Evolutionary conservation across 306 rosid species (phyloP).

Genomic region (Vigna angularis): DNA sequence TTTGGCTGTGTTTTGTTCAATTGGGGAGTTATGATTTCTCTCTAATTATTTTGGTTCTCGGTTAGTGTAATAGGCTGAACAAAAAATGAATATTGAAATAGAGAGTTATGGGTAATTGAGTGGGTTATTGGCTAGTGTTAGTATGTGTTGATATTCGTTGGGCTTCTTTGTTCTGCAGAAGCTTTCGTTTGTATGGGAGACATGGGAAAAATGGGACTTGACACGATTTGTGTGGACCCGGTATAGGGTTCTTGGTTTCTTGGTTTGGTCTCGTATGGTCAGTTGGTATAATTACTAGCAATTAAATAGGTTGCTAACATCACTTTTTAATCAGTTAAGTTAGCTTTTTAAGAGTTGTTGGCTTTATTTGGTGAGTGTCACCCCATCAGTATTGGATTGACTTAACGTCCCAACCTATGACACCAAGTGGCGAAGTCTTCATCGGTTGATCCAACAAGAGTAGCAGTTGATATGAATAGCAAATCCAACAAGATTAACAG

Average conservation of each 20-base stretch:
- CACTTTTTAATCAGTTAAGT: conserved; percentile 10
- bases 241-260: not conserved
- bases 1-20: not conserved
- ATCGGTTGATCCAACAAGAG: not conserved
- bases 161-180: conserved; percentile 18
- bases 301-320: not conserved
- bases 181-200: conserved; percentile 8
- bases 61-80: conserved; percentile 10
- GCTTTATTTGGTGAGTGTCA: conserved; percentile 8
- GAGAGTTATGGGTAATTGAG: conserved; percentile 1
- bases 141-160: not conserved
- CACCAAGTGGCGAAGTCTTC: not conserved
- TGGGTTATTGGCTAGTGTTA: conserved; percentile 14
- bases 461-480: conserved; percentile 14
- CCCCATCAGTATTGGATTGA: not conserved
- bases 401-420: not conserved
- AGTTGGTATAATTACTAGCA: conserved; percentile 23
- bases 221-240: conserved; percentile 20
- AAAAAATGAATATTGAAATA: conserved; percentile 8
- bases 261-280: conserved; percentile 7
- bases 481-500: not conserved
- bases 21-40: conserved; percentile 7
- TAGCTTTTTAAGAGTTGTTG: conserved; percentile 12
- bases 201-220: conserved; percentile 14
- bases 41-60: not conserved